These are phyloP conservation scores for Boletellus dicymbophilus DNA, from an alignment of 1,284 basidiomycete species.

Conservation along the genomic window DNA sequence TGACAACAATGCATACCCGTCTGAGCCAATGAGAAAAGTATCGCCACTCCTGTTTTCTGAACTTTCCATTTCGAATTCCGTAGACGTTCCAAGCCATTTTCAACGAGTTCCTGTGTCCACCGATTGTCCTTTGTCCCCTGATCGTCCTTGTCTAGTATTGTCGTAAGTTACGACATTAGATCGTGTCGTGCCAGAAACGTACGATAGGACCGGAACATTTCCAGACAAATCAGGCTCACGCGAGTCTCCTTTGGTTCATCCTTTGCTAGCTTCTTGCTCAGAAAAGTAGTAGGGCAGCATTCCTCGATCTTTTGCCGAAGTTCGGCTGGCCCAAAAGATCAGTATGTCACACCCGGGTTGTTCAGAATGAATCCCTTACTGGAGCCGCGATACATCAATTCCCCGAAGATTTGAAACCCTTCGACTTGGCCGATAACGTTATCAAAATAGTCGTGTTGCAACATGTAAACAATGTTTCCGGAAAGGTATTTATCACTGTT, in stretches of 20 bases:
- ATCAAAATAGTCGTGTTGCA: slow-evolving; percentile 10
- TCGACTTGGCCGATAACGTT: slow-evolving; percentile 7
- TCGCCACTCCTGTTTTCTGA: slow-evolving; percentile 8
- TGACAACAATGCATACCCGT: background rate
- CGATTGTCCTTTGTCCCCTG: too few relatives aligned
- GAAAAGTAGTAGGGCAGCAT: slow-evolving; percentile 16
- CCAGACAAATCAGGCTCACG: slow-evolving; percentile 23
- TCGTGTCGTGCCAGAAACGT: background rate
- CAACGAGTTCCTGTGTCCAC: slow-evolving; percentile 5
- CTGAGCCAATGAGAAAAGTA: slow-evolving; percentile 11
- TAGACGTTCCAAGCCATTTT: background rate
- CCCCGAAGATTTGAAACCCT: slow-evolving; percentile 9
- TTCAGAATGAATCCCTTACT: background rate
- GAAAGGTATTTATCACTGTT: background rate
- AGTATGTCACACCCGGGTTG: background rate
- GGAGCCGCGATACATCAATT: slow-evolving; percentile 9
- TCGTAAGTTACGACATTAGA: background rate
- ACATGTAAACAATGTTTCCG: slow-evolving; percentile 9
- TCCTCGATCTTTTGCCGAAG: slow-evolving; percentile 15
- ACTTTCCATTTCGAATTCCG: background rate
- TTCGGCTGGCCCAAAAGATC: slow-evolving; percentile 17
- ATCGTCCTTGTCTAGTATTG: slow-evolving; percentile 1
- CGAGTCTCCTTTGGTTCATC: slow-evolving; percentile 15
- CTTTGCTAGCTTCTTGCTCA: slow-evolving; percentile 17
- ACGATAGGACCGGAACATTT: slow-evolving; percentile 24